phyloP scores from a whole-genome alignment of 1,284 basidiomycete species.

The Chalciporus piperatoides region DNA sequence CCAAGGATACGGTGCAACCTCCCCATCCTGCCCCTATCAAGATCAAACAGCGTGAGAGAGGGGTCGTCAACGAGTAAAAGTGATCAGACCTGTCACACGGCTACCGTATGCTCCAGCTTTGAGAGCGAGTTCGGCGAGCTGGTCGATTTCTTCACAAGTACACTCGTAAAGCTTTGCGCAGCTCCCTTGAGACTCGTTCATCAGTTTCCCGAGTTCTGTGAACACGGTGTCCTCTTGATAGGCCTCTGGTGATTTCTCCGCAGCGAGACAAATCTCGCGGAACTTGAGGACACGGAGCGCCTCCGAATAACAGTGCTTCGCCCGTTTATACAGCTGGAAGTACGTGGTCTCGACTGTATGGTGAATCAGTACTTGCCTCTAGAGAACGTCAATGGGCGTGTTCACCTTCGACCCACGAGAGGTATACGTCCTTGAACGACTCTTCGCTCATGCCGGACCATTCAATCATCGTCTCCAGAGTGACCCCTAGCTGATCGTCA shows the following conservation, averaged over 20 bases:
- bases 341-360: slow-evolving; percentile 65
- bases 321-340: slow-evolving; percentile 78
- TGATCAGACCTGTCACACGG: slow-evolving; percentile 61
- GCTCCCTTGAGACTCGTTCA: slow-evolving; percentile 75
- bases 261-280: slow-evolving; percentile 57
- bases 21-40: slow-evolving; percentile 82
- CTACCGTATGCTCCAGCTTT: slow-evolving; percentile 75
- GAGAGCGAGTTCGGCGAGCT: slow-evolving; percentile 57
- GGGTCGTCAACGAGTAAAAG: not conserved
- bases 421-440: slow-evolving; percentile 62
- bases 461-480: slow-evolving; percentile 68
- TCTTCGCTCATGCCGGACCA: slow-evolving; percentile 56
- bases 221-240: slow-evolving; percentile 31
- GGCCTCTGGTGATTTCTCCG: slow-evolving; percentile 20
- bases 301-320: slow-evolving; percentile 75
- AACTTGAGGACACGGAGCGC: slow-evolving; percentile 77
- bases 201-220: slow-evolving; percentile 60
- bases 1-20: slow-evolving; percentile 82
- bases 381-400: not conserved
- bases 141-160: slow-evolving; percentile 75
- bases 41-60: not conserved
- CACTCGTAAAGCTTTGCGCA: slow-evolving; percentile 72
- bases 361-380: slow-evolving; percentile 8
- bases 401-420: slow-evolving; percentile 75
- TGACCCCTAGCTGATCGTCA: slow-evolving; percentile 52